Percentiles rank a stretch among this genome's conserved stretches.
Evolutionary conservation across 1,284 basidiomycete genomes (phyloP).

Genomic region (Malassezia caprae): DNA sequence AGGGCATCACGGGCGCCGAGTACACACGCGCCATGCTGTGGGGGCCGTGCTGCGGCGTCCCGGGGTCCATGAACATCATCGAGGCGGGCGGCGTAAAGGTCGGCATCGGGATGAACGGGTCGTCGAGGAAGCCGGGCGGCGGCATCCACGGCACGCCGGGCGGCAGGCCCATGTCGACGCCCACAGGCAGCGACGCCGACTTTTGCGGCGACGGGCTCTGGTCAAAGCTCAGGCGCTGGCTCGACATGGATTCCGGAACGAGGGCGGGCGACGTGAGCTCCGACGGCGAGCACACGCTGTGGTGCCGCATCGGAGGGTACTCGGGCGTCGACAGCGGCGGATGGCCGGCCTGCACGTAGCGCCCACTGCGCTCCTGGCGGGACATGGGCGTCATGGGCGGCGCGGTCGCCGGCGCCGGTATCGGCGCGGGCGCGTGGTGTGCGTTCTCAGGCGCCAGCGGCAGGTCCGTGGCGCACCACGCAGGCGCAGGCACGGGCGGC

Average conservation of each 20-base stretch:
- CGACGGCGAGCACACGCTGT: constrained; percentile 2
- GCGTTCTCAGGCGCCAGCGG: not conserved
- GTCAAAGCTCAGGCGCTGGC: not conserved
- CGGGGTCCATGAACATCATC: constrained; percentile 8
- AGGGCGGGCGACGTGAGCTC: constrained; percentile 3
- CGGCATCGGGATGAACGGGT: not conserved
- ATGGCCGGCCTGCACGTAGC: not conserved
- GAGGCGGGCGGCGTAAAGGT: not conserved
- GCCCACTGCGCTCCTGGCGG: not conserved
- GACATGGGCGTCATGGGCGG: constrained; percentile 11
- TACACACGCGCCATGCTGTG: constrained; percentile 21
- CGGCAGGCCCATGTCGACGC: constrained; percentile 4
- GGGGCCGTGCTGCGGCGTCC: constrained; percentile 10
- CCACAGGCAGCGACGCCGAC: not conserved
- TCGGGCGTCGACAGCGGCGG: constrained; percentile 7
- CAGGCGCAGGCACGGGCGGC: not conserved
- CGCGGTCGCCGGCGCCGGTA: not conserved
- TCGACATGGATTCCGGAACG: not conserved
- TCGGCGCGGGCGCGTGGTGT: not conserved
- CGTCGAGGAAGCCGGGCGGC: not conserved
- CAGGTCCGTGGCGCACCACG: not conserved
- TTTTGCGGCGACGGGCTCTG: constrained; percentile 1
- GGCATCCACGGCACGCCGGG: not conserved
- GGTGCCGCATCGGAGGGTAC: not conserved
- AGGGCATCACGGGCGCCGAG: constrained; percentile 21